Base-by-base conservation (phyloP, 2,329 filamentous ascomycete genomes). In the Cladophialophora psammophila region DNA sequence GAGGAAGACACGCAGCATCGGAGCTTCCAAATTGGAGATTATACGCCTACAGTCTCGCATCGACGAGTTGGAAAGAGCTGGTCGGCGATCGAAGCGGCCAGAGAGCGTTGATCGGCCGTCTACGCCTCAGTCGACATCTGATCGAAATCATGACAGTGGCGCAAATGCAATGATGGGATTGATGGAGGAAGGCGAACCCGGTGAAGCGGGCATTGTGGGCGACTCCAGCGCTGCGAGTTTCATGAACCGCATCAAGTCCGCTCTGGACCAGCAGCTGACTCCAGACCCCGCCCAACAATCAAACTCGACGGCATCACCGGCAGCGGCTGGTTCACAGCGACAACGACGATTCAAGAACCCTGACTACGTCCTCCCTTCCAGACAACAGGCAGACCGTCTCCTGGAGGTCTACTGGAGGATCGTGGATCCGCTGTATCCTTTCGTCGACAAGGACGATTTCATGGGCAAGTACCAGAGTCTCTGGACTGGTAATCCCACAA, bases 391-490 rank as follows among this genome's bases (percentile, higher is more conserved):
- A 5, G 64, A 66, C 40, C 40, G 58, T 7, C 59, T 66, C 6
- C 26, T 66, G 18, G 20, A 57, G n/a, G 59, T 66, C 5, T 66
- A 66, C 26, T 59, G 59, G 52, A 40, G 42, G 18, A 34, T 66
- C 2, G 59, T 66, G 3, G 58, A 45, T 20, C 42, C 52, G 18
- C 35, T 66, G 15, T 63, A 66, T 32, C 58, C 64, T 12, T 66
- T 66, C n/a, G 34, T 66, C 5, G 79, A 84, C 26, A 72, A 75
- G 7, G 64, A 74, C 1, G 72, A 74, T 0, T 80, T 83, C 74
- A 74, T 75, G 15, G 68, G 68, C 0, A 75, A 78, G 0, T 85
- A 85, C 65, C 63, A 73, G 5, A 76, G 76, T 1, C 72, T 83
- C 15, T 66, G 64, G 64, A 52, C 64, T 3, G 64, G 64, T 0